Base-by-base conservation (phyloP, 148 eudicot genomes). In the Rhododendron ovatum region DNA sequence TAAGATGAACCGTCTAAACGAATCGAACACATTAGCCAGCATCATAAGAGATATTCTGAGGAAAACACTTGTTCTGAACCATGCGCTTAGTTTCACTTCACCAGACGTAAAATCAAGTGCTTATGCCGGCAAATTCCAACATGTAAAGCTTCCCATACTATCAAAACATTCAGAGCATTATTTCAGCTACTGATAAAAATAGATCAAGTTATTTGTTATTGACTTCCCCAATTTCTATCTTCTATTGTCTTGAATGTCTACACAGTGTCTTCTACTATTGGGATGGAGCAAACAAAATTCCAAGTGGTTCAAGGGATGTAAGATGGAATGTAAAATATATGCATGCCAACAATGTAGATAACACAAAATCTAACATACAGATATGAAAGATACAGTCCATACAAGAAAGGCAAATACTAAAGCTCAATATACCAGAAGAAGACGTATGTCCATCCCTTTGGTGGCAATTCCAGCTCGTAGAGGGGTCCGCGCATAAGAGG, bases 401-500 rank as follows among this genome's bases (percentile, higher is more conserved):
- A 82, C 11, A 39, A 10, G 74, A 82, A 55, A 39, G 17, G 2
- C 10, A 82, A 82, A 55, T n/a, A 61, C 43, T 18, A 28, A 30
- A 50, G 80, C 69, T 81, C 48, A 30, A 80, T 85, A 82, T 90
- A 89, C 92, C 83, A 82, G 88, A 80, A 80, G 84, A 43, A 78
- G 63, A 33, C 18, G 35, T 8, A 5, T 82, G 75, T 35, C 85
- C 77, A 57, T 87, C 90, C 39, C 6, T 69, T 45, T 50, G 55
- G 37, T 24, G 78, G 47, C 8, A 26, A 67, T 55, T 71, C 85
- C 87, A 84, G 55, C 59, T 80, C 33, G 88, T 39, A 47, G 92
- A 76, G 51, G 69, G 43, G 59, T 91, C 92, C 73, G 84, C 90
- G 7, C 59, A 83, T 47, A 91, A 80, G 76, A 91, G 89, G 85